A percentile compares a stretch with the other conserved stretches of the same genome.
These are phyloP conservation scores for Tuber borchii DNA, from an alignment of 495 filamentous ascomycete species.

Conservation along the genomic window DNA sequence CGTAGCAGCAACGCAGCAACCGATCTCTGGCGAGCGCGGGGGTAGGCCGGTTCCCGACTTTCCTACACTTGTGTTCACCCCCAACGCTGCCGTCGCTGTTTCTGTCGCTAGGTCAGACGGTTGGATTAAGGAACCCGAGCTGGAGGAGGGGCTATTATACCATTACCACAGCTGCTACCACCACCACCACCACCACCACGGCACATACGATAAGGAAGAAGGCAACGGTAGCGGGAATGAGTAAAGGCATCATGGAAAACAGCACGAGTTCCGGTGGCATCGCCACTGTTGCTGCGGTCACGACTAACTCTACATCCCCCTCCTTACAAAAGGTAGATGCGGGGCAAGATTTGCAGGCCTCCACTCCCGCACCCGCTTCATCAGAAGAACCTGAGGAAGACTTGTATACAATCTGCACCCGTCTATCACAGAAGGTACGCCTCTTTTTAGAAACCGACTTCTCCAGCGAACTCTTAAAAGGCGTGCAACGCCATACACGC, in stretches of 20 bases:
- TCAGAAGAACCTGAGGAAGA: not conserved
- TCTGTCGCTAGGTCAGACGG: not conserved
- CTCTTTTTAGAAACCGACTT: constrained; percentile 61
- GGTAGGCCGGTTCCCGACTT: not conserved
- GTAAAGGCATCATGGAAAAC: constrained; percentile 3
- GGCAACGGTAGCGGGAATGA: not conserved
- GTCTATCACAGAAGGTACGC: constrained; percentile 58
- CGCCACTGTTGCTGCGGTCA: not conserved
- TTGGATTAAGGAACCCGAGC: not conserved
- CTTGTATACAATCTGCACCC: constrained; percentile 49
- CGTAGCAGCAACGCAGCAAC: not conserved
- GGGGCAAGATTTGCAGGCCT: not conserved
- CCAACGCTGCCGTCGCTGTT: not conserved
- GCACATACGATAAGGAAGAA: not conserved
- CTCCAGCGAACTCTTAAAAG: constrained; percentile 53
- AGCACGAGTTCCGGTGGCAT: not conserved
- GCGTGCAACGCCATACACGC: constrained; percentile 66
- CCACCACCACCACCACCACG: not conserved
- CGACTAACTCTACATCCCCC: not conserved
- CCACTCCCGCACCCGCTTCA: not conserved
- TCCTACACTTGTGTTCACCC: not conserved
- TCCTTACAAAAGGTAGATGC: not conserved
- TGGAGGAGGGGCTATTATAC: not conserved
- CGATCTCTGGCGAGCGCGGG: not conserved
- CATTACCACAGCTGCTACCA: not conserved